Evolutionary conservation across 768 basidiomycete species (phyloP).

Genomic region (Suillus tomentosus): DNA sequence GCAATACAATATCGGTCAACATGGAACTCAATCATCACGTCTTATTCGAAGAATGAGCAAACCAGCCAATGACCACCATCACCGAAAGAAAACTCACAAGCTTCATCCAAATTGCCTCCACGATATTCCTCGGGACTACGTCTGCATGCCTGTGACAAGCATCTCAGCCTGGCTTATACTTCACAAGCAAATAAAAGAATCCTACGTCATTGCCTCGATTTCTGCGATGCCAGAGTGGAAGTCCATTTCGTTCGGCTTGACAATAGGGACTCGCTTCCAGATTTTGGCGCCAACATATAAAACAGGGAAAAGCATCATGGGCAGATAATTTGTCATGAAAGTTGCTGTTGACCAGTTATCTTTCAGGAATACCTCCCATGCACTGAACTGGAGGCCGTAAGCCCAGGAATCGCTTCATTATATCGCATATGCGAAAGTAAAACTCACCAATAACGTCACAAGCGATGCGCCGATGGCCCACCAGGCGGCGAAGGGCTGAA

Average conservation of each 20-base stretch:
- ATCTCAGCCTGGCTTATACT: conserved; percentile 1
- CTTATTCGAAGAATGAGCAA: conserved; percentile 6
- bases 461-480: conserved; percentile 33
- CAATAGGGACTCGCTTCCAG: conserved; percentile 13
- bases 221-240: conserved; percentile 28
- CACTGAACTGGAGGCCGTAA: conserved; percentile 36
- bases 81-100: conserved; percentile 20
- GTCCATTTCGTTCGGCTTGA: conserved; percentile 27
- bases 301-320: conserved; percentile 47
- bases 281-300: conserved; percentile 39
- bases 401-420: neutral
- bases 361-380: conserved; percentile 44
- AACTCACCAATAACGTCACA: conserved; percentile 38
- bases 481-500: conserved; percentile 47
- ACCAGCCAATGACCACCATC: neutral
- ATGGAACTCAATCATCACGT: conserved; percentile 16
- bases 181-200: conserved; percentile 3
- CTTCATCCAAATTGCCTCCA: conserved; percentile 32
- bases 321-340: conserved; percentile 46
- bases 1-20: too few species aligned
- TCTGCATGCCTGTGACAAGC: conserved; percentile 27
- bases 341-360: conserved; percentile 39
- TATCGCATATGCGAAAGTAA: too few species aligned
- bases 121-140: conserved; percentile 26
- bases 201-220: conserved; percentile 32